Evolutionary conservation across 163 green algal species (phyloP), one percentile per base, ranked within the genome.

Genomic region (Scenedesmus sp.): DNA sequence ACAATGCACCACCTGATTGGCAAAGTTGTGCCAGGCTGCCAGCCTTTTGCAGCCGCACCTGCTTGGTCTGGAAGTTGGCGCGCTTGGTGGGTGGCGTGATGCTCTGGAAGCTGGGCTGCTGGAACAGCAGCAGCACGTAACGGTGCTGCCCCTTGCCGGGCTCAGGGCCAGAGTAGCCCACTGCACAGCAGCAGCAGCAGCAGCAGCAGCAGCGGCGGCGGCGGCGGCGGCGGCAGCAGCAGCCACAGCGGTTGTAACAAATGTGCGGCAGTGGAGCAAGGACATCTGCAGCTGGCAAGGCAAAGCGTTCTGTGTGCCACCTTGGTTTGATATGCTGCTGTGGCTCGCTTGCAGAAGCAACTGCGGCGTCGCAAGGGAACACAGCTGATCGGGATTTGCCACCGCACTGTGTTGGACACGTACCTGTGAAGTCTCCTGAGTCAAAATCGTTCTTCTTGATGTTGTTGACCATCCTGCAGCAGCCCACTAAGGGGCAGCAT

Each of bases 21-120:
- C 34, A 46, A 46, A 46, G 34, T 46, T 20, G n/a, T 56, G 34
- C 13, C 6, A 9, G 6, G 20, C 70, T 34, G 34, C 26, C 16
- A 57, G 34, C 26, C 56, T 20, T 10, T 0, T 7, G 34, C 34
- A 5, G 76, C n/a, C 26, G 76, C 26, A 55, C 26, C 77, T 76
- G 85, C 66, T 81, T 81, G 59, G 85, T 81, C 62, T 90, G 85
- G 64, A 90, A 90, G 85, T 90, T 66, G 18, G 60, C 85, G 6
- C 85, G 62, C 85, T 90, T 90, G n/a, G 57, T 46, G 2, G 85
- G 85, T 23, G 85, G 15, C 66, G 62, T 3, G 66, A 90, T 90
- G 12, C 2, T 13, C 64, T 90, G 85, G 85, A 90, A 90, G 23
- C 85, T 54, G 16, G 85, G 85, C 85, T 90, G 85, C 59, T 81